These are phyloP conservation scores for Colletotrichum sp. DNA, from an alignment of 2,329 filamentous ascomycete genomes.

Conservation along the genomic window DNA sequence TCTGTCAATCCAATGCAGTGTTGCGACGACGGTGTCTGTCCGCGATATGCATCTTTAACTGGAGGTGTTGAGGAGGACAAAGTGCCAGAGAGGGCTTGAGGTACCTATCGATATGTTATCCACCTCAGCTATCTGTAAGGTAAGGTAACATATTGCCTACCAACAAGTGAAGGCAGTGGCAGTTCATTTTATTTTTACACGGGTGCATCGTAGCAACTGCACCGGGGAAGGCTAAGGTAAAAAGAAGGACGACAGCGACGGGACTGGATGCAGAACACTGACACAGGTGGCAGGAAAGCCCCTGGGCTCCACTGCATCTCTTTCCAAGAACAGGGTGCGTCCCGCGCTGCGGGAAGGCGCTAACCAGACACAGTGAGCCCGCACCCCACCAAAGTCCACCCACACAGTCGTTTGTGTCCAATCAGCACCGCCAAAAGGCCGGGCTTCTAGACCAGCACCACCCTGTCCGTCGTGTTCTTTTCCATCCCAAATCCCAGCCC, in stretches of 20 bases:
- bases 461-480: constrained; percentile 10
- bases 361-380: background rate
- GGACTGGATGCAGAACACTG: background rate
- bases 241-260: background rate
- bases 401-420: background rate
- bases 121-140: background rate
- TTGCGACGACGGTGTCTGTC: background rate
- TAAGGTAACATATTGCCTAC: background rate
- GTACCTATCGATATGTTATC: background rate
- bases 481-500: background rate
- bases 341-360: constrained; percentile 14
- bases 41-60: background rate
- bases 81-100: background rate
- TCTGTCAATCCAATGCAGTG: background rate
- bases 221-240: background rate
- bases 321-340: constrained; percentile 18
- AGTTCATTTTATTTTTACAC: background rate
- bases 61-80: background rate
- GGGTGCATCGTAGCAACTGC: background rate
- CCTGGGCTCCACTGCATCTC: background rate
- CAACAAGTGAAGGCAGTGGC: background rate
- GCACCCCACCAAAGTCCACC: background rate
- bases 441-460: constrained; percentile 11
- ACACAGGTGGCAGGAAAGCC: constrained; percentile 7
- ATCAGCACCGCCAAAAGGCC: background rate